Evolutionary conservation across 1,139 yeast genomes (phyloP).

Genomic region (Eremothecium sinecaudum): DNA sequence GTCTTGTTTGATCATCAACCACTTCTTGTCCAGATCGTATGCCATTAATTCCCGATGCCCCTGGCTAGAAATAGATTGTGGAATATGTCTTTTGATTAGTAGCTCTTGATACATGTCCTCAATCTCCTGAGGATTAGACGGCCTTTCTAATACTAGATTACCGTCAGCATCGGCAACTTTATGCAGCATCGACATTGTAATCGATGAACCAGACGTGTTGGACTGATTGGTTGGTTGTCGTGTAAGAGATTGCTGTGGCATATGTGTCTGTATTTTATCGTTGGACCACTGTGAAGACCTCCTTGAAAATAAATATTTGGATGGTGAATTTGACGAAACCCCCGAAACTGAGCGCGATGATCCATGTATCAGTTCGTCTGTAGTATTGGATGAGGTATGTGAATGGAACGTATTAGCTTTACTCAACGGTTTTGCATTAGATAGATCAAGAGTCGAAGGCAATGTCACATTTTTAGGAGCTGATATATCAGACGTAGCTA

Average conservation of each 20-base stretch:
- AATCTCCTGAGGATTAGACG: conserved; percentile 49
- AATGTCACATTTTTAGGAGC: conserved; percentile 17
- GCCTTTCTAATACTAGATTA: conserved; percentile 40
- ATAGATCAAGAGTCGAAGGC: conserved; percentile 13
- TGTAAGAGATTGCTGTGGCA: conserved; percentile 8
- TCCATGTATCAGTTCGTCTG: conserved; percentile 18
- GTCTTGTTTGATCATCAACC: conserved; percentile 89
- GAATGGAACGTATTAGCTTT: conserved; percentile 24
- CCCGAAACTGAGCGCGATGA: conserved; percentile 17
- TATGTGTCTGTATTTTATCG: conserved; percentile 1
- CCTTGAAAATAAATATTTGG: conserved; percentile 27
- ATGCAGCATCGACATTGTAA: conserved; percentile 22
- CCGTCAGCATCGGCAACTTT: conserved; percentile 28
- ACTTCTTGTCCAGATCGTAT: conserved; percentile 70
- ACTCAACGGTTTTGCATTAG: conserved; percentile 21
- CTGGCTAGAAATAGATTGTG: conserved; percentile 64
- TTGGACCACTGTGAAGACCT: conserved; percentile 17
- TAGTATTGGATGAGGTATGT: conserved; percentile 25
- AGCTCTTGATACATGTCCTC: conserved; percentile 58
- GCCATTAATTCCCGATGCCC: conserved; percentile 73
- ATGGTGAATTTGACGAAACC: conserved; percentile 13
- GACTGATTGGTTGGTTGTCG: conserved; percentile 23
- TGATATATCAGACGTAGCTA: conserved; percentile 14
- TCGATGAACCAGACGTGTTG: conserved; percentile 24
- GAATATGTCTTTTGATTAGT: conserved; percentile 69